Base-by-base conservation (phyloP, 768 basidiomycete genomes). In the Naematelia aurantialba region DNA sequence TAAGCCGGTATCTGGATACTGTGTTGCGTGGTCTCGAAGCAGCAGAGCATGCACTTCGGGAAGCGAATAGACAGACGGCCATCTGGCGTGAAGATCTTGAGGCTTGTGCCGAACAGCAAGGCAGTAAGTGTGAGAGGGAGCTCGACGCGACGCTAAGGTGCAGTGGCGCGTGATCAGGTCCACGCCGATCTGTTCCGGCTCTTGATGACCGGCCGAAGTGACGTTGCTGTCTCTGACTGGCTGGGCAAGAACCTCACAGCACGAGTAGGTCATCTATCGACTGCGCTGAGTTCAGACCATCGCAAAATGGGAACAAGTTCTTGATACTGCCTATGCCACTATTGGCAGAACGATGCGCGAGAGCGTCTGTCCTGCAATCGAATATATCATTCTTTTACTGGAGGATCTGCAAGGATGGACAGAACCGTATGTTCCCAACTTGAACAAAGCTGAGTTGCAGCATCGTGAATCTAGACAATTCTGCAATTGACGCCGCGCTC, bases 11-110 rank as follows among this genome's bases (percentile, higher is more conserved):
- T 5, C 26, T 69, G 30, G 58, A 73, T 42, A 45, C 60, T 13
- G 49, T 66, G 5, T 30, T 73, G 29, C 60, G 65, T 47, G 68
- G 68, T 4, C 8, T 73, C 13, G 68, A 69, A 21, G 59, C 57
- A n/a, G 56, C 62, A 10, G 62, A 64, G 21, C 30, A 54, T 1
- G 57, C 63, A 0, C 68, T 60, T 44, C 54, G 63, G 29, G 71
- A 73, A n/a, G 63, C 55, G 4, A 60, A 61, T 10, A 73, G 68
- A 54, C 71, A 73, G 57, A 73, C 64, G 2, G 56, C 70, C 62
- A 66, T 73, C 1, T 73, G 71, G 58, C 50, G 71, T 45, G 71
- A 73, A 51, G 71, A 73, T 39, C 45, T 70, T 22, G 71, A 73
- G 46, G 58, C 63, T 11, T 73, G 71, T 55, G 71, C 62, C 3